Evolutionary conservation across 768 basidiomycete genomes (phyloP).

Genomic region (Pisolithus tinctorius): DNA sequence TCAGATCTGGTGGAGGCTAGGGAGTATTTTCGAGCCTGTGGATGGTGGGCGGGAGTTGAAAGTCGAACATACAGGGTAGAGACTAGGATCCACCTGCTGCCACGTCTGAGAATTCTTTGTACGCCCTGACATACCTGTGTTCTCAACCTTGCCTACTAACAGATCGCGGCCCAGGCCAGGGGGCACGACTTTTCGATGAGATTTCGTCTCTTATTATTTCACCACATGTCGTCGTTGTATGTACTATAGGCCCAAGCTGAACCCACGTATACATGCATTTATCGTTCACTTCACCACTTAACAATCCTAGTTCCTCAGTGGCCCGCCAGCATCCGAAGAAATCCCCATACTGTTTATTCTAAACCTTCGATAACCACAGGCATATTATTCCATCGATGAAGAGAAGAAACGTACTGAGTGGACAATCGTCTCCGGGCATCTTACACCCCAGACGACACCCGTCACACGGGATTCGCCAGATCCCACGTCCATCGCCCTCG

Average conservation of each 20-base stretch:
- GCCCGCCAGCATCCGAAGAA: no score
- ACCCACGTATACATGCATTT: no score
- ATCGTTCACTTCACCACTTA: no score
- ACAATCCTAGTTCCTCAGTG: no score
- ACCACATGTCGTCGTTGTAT: constrained; percentile 24
- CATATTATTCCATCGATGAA: not conserved
- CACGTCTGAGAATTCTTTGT: constrained; percentile 21
- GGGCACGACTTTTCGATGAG: constrained; percentile 48
- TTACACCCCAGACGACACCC: constrained; percentile 95
- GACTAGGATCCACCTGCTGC: constrained; percentile 8
- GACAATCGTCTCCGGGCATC: constrained; percentile 94
- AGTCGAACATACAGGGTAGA: constrained; percentile 44
- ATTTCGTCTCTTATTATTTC: constrained; percentile 46
- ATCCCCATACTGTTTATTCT: no score
- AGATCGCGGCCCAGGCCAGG: constrained; percentile 43
- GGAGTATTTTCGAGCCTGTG: constrained; percentile 76
- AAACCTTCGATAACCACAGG: no score
- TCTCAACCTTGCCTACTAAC: constrained; percentile 6
- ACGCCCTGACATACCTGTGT: constrained; percentile 25
- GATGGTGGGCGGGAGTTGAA: constrained; percentile 57
- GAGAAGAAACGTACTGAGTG: constrained; percentile 56
- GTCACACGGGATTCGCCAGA: constrained; percentile 88
- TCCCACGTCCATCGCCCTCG: constrained; percentile 71
- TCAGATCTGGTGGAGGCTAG: constrained; percentile 31
- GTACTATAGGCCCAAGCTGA: no score